Base-by-base conservation (phyloP, 2,329 filamentous ascomycete species). In the Fusarium redolens region DNA sequence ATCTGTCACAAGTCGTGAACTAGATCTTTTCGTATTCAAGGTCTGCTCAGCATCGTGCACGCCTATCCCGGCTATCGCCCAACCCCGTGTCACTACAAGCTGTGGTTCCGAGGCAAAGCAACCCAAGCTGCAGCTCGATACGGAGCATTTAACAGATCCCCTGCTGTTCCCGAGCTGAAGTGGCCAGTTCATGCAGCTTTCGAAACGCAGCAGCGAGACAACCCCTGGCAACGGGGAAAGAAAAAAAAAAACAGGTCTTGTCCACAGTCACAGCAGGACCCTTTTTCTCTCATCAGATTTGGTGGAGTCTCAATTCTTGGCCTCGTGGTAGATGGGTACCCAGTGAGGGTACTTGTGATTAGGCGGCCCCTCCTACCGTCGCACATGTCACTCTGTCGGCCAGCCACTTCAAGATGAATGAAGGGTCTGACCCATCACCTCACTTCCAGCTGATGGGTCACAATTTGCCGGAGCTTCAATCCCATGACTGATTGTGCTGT, bases 131-230 rank as follows among this genome's bases (percentile, higher is more conserved):
- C 67, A 72, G 65, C 48, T 69, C 52, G 28, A 67, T 37, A 58
- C 30, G 47, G 51, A 59, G 41, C 43, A 28, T 44, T 54, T 40
- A 20, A 25, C 25, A 40, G 47, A 40, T 45, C 33, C 67, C 58
- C 40, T 61, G 44, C 38, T 58, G 45, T 69, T 50, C 43, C 47
- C 59, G 38, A 56, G 69, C 58, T 65, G 69, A 63, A 68, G 68
- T 73, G 71, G 68, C 64, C 68, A 72, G 71, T 74, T 74, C 71
- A 74, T 73, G 71, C 71, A 74, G 63, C 71, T 54, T 54, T 62
- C 25, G 59, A 59, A 65, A 65, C 48, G 55, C 59, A 69, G 57
- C 59, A 60, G 64, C 48, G 31, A 48, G 37, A 57, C n/a, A 38
- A 41, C 35, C 61, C 67, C 67, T 56, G 48, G 54, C 52, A 57